phyloP scores from a whole-genome alignment of 1,139 yeast species.

The Taiozyma sp. region DNA sequence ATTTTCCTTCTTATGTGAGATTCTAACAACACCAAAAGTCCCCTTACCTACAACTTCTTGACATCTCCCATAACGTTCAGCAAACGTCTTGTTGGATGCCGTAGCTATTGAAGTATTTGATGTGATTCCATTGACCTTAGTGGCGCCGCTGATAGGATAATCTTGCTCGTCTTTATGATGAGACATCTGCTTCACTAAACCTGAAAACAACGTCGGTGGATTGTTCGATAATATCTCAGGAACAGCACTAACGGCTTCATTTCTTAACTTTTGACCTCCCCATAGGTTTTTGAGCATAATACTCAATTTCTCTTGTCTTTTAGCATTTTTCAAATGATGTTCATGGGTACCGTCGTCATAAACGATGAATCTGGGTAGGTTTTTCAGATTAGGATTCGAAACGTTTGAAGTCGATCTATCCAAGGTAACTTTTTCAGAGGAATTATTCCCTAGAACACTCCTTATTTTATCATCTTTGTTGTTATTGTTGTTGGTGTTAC shows the following conservation, averaged over 20 bases:
- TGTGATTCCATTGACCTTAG: slow-evolving; percentile 15
- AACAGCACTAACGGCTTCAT: slow-evolving; percentile 81
- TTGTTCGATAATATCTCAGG: slow-evolving; percentile 52
- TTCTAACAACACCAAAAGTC: slow-evolving; percentile 78
- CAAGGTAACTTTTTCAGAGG: not conserved
- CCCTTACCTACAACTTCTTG: slow-evolving; percentile 82
- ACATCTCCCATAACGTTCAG: slow-evolving; percentile 72
- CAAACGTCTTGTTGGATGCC: slow-evolving; percentile 31
- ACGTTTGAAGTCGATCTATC: slow-evolving; percentile 20
- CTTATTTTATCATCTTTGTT: slow-evolving; percentile 2
- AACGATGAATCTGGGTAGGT: slow-evolving; percentile 38
- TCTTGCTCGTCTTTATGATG: slow-evolving; percentile 30
- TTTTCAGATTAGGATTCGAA: slow-evolving; percentile 7
- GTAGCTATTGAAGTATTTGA: not conserved
- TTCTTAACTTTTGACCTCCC: slow-evolving; percentile 75
- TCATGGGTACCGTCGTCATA: slow-evolving; percentile 68
- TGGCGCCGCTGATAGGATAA: slow-evolving; percentile 32
- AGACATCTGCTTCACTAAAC: slow-evolving; percentile 67
- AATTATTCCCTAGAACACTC: not conserved
- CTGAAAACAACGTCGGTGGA: slow-evolving; percentile 80
- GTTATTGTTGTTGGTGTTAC: slow-evolving; percentile 5
- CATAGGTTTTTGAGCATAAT: slow-evolving; percentile 82
- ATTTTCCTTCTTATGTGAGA: slow-evolving; percentile 49
- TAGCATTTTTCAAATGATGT: slow-evolving; percentile 70
- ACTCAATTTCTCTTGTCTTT: slow-evolving; percentile 82